Conservation (phyloP, 768 basidiomycete species). For the Trametes cubensis region DNA sequence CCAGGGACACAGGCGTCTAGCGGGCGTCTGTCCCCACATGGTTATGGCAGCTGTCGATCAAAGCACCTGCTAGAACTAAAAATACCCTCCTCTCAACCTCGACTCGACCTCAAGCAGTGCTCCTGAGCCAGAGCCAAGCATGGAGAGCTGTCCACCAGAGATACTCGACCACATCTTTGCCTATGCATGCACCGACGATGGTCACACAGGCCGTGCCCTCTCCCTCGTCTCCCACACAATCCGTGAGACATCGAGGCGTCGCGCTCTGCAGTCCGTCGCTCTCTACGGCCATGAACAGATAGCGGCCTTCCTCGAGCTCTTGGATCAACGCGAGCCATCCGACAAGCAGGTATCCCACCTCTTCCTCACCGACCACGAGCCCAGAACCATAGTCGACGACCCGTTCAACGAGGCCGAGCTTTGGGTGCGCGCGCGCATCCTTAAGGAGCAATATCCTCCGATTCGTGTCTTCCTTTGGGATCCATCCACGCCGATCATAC, state of each 20-base stretch:
- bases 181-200: neutral
- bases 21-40: neutral
- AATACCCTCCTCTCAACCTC: neutral
- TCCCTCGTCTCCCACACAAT: neutral
- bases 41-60: constrained; percentile 3
- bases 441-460: no score
- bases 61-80: neutral
- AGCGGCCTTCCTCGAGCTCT: neutral
- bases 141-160: neutral
- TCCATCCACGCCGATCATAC: no score
- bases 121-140: no score
- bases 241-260: neutral
- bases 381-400: no score
- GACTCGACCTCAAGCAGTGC: neutral
- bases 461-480: no score
- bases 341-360: neutral
- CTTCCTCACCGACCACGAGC: neutral
- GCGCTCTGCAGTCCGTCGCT: neutral
- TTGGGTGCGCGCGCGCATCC: no score
- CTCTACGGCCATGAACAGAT: neutral
- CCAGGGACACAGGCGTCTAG: neutral
- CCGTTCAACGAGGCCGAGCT: no score
- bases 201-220: neutral
- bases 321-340: no score
- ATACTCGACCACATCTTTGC: neutral